Evolutionary conservation across 345 rosid species (phyloP).

Genomic region (Ricinus communis): DNA sequence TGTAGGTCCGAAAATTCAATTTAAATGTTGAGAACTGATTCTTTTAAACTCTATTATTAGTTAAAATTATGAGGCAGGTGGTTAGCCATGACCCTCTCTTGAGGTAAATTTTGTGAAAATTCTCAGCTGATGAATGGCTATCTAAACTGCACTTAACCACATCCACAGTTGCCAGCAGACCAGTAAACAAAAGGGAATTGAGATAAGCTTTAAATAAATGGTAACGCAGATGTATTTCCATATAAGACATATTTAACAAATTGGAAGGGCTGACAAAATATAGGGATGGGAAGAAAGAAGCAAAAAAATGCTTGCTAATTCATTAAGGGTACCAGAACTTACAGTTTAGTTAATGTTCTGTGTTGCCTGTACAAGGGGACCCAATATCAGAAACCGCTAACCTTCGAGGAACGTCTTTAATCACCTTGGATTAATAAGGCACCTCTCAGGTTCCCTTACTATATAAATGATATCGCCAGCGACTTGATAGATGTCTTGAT

Average conservation of each 20-base stretch:
- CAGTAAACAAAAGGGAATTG: too few relatives aligned
- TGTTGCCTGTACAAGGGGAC: neutral
- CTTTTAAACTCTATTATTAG: neutral
- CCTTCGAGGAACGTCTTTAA: neutral
- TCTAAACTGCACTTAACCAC: too few relatives aligned
- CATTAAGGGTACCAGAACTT: neutral
- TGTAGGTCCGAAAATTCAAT: slow-evolving; percentile 17
- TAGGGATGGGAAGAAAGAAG: too few relatives aligned
- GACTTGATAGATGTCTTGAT: slow-evolving; percentile 51
- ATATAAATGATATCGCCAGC: slow-evolving; percentile 74
- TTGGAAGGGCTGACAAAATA: too few relatives aligned
- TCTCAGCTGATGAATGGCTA: neutral
- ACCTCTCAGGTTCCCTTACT: slow-evolving; percentile 71
- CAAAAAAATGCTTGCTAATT: too few relatives aligned
- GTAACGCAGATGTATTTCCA: too few relatives aligned
- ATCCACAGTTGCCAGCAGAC: neutral
- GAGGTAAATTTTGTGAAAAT: too few relatives aligned
- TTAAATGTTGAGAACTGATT: slow-evolving; percentile 4
- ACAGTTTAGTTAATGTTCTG: neutral
- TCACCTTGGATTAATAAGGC: slow-evolving; percentile 30
- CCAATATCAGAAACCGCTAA: neutral
- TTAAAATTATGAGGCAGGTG: too few relatives aligned
- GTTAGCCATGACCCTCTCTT: too few relatives aligned
- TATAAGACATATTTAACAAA: too few relatives aligned
- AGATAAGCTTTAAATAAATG: too few relatives aligned